Evolutionary conservation across 352 stramenopile species (phyloP).

Genomic region (Globisporangium nagaii): DNA sequence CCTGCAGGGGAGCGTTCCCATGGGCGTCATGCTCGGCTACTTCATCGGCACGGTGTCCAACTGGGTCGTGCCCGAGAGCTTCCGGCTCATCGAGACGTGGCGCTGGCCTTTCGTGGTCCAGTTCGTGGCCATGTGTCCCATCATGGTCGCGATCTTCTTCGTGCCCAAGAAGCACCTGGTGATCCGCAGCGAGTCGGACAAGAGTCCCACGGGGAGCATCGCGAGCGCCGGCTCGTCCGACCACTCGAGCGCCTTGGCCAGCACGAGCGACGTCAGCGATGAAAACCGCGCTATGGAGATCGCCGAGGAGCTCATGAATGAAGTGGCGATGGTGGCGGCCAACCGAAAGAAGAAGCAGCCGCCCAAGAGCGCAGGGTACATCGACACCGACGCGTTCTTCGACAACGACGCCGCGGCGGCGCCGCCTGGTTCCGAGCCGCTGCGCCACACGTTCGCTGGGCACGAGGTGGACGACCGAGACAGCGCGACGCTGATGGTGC

Average conservation of each 20-base stretch:
- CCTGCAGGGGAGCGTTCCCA: slow-evolving; percentile 72
- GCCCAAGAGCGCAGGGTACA: slow-evolving; percentile 7
- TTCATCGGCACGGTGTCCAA: slow-evolving; percentile 79
- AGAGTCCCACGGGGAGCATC: slow-evolving; percentile 32
- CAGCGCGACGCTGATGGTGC: slow-evolving; percentile 30
- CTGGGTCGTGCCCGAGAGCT: slow-evolving; percentile 69
- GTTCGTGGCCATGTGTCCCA: slow-evolving; percentile 63
- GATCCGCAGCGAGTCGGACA: slow-evolving; percentile 59
- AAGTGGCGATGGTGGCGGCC: neutral
- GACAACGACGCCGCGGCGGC: slow-evolving; percentile 8
- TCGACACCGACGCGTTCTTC: neutral
- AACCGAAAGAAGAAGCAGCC: slow-evolving; percentile 3
- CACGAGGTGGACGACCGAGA: slow-evolving; percentile 32
- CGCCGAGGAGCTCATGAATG: slow-evolving; percentile 12
- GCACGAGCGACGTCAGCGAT: slow-evolving; percentile 22
- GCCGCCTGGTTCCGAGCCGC: slow-evolving; percentile 12
- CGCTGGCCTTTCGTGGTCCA: slow-evolving; percentile 84
- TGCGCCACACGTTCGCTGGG: slow-evolving; percentile 22
- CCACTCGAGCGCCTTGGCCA: slow-evolving; percentile 28
- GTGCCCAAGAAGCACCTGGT: slow-evolving; percentile 71
- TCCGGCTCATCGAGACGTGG: slow-evolving; percentile 65
- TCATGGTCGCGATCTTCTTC: slow-evolving; percentile 79
- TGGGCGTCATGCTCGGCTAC: slow-evolving; percentile 85
- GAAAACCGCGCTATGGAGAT: slow-evolving; percentile 40
- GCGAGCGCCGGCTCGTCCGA: slow-evolving; percentile 25